Base-by-base conservation (phyloP, 352 stramenopile species). In the Aphanomyces stellatus region DNA sequence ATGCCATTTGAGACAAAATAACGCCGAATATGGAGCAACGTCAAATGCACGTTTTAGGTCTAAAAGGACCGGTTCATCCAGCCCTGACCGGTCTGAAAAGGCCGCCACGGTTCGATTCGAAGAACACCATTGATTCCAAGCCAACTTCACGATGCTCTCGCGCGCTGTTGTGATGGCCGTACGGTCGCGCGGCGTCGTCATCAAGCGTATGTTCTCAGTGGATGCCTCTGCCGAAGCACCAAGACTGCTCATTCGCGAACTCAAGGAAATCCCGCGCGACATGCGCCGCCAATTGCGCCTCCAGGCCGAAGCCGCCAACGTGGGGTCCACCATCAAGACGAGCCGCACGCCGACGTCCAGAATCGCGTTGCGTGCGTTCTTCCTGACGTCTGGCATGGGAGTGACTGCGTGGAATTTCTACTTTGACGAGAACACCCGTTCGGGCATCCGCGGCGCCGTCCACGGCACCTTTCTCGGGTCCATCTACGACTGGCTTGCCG, bases 331-430 rank as follows among this genome's bases (percentile, higher is more conserved):
- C 31, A 79, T 79, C 40, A 76, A 76, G 22, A 85, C 90, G 73
- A 85, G 82, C 42, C 90, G 82, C 37, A 85, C 80, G 51, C 90
- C 85, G 41, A 73, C 90, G 34, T 85, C 85, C 3, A 83, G 78
- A 41, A 82, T 85, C 33, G 87, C 91, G 51, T 88, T 83, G 43
- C 76, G 88, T 25, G 79, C 74, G 2, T 22, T 92, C 61, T 73
- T 92, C 27, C 79, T 75, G 2, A 80, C 80, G 11, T 81, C 82
- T 51, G 80, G 90, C 43, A 80, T 81, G 13, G 81, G 81, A 35
- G 80, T 78, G 28, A 69, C 89, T 25, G 22, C 81, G 57, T 94
- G 85, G 85, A 72, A 88, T 62, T 90, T 90, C 69, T 28, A 90
- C 61, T 75, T 94, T 51, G 80, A 87, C 59, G 82, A 91, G 1